A percentile compares a stretch with the other conserved stretches of the same genome.
phyloP scores from a whole-genome alignment of 176 grass and related monocot species.

The Avena insularis region DNA sequence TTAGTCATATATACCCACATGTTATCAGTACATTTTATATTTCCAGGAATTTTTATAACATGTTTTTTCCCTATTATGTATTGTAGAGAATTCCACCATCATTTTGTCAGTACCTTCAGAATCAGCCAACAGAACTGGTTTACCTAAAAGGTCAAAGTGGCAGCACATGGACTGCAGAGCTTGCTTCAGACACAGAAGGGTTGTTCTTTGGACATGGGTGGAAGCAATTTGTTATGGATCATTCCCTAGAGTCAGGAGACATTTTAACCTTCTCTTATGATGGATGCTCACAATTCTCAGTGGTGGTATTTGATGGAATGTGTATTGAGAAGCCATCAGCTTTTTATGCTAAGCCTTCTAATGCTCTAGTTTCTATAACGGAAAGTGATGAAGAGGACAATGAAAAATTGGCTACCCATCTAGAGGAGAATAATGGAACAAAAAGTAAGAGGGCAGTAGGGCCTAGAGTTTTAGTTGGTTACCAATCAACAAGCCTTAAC shows the following conservation, averaged over 20 bases:
- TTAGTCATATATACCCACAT: neutral
- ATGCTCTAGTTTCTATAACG: no score
- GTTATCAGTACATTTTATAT: neutral
- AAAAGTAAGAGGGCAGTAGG: neutral
- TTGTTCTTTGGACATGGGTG: slow-evolving; percentile 31
- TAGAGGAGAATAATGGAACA: neutral
- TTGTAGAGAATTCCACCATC: slow-evolving; percentile 67
- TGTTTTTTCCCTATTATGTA: slow-evolving; percentile 16
- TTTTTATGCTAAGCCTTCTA: no score
- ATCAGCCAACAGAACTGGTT: slow-evolving; percentile 32
- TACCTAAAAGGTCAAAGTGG: slow-evolving; percentile 62
- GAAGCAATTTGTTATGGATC: no score
- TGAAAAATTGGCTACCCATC: neutral
- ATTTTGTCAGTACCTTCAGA: slow-evolving; percentile 38
- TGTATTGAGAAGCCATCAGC: no score
- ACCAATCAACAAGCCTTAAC: neutral
- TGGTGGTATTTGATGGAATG: slow-evolving; percentile 41
- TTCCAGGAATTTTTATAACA: no score
- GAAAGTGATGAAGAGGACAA: no score
- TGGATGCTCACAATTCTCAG: slow-evolving; percentile 25
- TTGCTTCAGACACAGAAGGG: slow-evolving; percentile 43
- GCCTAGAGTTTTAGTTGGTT: neutral
- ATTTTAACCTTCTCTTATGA: no score
- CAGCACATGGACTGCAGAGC: slow-evolving; percentile 51
- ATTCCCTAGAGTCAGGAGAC: no score